Percentiles rank a stretch among this genome's conserved stretches.
These are phyloP conservation scores for Dactylonectria estremocensis DNA, from an alignment of 2,329 filamentous ascomycete genomes.

Conservation along the genomic window DNA sequence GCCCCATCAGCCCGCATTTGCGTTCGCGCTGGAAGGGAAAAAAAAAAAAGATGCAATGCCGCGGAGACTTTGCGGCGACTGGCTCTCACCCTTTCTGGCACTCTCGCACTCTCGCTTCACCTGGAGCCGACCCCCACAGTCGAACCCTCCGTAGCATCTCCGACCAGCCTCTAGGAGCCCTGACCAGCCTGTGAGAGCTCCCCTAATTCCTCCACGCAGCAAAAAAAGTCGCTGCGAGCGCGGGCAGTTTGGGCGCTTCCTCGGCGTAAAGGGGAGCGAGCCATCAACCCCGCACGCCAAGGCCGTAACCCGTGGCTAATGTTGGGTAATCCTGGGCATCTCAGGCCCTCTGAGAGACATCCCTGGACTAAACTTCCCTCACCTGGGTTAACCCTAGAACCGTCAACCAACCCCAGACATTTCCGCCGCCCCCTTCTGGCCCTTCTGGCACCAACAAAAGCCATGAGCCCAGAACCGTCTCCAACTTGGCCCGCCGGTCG, in stretches of 20 bases:
- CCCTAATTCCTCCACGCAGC: not conserved
- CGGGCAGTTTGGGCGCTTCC: conserved; percentile 12
- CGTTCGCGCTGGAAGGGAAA: conserved; percentile 9
- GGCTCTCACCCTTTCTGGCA: not conserved
- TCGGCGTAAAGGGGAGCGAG: conserved; percentile 49
- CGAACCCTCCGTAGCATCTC: no score
- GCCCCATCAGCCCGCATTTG: conserved; percentile 23
- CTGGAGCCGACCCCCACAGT: conserved; percentile 24
- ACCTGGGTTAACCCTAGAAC: not conserved
- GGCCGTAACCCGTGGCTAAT: conserved; percentile 9
- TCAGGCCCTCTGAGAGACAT: not conserved
- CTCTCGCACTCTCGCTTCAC: conserved; percentile 22
- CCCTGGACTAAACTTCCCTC: conserved; percentile 9
- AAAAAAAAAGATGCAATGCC: conserved; percentile 10
- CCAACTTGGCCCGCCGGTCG: conserved; percentile 34
- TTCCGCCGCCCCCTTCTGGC: not conserved
- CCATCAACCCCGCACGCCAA: conserved; percentile 44
- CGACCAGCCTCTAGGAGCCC: not conserved
- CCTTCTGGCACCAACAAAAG: conserved; percentile 5
- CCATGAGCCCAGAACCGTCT: conserved; percentile 22
- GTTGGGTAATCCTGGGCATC: not conserved
- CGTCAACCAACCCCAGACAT: conserved; percentile 15
- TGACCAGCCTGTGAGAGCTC: conserved; percentile 1
- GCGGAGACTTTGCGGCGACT: not conserved
- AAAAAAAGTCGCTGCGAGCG: conserved; percentile 13